Conservation (phyloP, 257 asterid species). For the Ocimum tenuiflorum region DNA sequence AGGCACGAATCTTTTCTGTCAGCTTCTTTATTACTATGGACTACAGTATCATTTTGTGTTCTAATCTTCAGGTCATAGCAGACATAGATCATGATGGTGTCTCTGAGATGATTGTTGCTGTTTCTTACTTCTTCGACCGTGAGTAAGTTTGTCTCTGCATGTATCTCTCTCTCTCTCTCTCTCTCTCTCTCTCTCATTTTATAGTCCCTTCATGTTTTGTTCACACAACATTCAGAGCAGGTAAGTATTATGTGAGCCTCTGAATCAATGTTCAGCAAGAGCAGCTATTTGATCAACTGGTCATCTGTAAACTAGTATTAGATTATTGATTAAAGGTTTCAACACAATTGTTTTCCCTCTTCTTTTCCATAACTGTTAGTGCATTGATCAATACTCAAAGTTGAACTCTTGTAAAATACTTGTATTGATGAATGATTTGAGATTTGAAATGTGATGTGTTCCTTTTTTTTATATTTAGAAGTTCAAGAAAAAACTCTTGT, state of each 20-base stretch:
- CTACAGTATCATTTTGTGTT: not conserved
- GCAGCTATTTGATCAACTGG: not conserved
- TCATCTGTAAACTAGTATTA: not conserved
- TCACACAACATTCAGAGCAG: not conserved
- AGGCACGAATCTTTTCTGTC: slow-evolving; percentile 11
- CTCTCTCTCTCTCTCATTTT: slow-evolving; percentile 3
- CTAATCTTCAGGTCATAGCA: slow-evolving; percentile 69
- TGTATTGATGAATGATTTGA: not conserved
- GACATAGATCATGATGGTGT: slow-evolving; percentile 97
- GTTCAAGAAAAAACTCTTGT: not conserved
- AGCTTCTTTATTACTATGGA: slow-evolving; percentile 12
- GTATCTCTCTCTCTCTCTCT: no score
- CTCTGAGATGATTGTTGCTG: slow-evolving; percentile 91
- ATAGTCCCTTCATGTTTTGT: not conserved
- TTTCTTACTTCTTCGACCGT: slow-evolving; percentile 95
- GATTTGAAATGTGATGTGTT: slow-evolving; percentile 6
- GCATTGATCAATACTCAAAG: slow-evolving; percentile 12
- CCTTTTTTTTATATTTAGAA: not conserved
- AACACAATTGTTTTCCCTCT: not conserved
- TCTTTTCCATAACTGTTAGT: not conserved
- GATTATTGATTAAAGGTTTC: not conserved
- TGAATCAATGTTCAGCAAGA: not conserved
- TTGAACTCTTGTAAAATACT: not conserved
- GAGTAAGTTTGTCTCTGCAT: slow-evolving; percentile 51
- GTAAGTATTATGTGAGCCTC: not conserved